Percentiles rank a stretch among this genome's conserved stretches.
Evolutionary conservation across 148 eudicot genomes (phyloP).

Genomic region (Chenopodium quinoa): DNA sequence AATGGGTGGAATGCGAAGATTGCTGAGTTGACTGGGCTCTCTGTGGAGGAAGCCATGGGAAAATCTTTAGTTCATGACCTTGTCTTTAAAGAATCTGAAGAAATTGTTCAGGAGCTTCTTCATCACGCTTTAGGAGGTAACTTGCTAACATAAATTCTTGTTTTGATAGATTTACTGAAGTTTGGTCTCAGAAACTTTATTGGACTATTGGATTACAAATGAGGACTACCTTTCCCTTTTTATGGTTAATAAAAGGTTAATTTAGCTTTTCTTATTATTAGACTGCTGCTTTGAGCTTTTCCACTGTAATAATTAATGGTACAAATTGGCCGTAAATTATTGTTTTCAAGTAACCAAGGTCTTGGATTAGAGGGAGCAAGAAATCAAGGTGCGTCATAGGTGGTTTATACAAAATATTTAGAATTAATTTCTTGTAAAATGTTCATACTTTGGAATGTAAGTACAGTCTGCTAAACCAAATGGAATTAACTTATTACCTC

Average conservation of each 20-base stretch:
- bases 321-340: neutral
- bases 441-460: neutral
- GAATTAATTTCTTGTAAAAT: too few species aligned
- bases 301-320: neutral
- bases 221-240: neutral
- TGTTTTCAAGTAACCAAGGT: neutral
- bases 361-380: neutral
- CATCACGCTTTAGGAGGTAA: constrained; percentile 70
- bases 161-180: neutral
- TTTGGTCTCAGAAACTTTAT: neutral
- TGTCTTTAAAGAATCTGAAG: constrained; percentile 64
- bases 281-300: neutral
- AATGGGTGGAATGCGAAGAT: constrained; percentile 96
- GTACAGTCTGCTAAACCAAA: neutral
- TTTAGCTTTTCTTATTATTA: neutral
- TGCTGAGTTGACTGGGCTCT: constrained; percentile 80
- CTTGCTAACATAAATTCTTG: neutral
- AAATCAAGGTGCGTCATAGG: neutral
- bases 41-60: constrained; percentile 86
- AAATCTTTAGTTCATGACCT: constrained; percentile 81
- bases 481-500: neutral
- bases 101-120: constrained; percentile 62
- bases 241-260: neutral
- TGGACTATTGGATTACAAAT: neutral
- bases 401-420: neutral